Base-by-base conservation (phyloP, 2,329 filamentous ascomycete genomes). In the Aspergillus fumigatus region DNA sequence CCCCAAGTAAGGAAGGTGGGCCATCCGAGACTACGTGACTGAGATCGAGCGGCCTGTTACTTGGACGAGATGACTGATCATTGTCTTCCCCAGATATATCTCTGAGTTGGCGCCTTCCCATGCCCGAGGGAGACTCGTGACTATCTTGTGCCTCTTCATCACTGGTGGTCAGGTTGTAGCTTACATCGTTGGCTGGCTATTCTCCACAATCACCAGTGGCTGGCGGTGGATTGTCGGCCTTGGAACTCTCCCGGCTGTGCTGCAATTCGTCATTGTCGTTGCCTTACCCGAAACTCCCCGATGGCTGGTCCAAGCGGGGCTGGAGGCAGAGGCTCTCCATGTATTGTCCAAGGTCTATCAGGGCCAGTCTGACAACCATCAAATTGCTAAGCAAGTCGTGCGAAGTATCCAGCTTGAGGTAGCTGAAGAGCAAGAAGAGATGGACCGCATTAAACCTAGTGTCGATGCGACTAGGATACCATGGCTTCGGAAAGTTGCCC, bases 211-310 rank as follows among this genome's bases (percentile, higher is more conserved):
- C 7, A 58, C 64, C 7, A 82, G 81, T 11, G 90, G 88, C 1
- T 97, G 93, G 92, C 81, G 91, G 51, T 95, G 89, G 87, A 92
- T 96, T 84, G 92, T 97, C 0, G 92, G 92, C 0, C 74, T 97
- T 0, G 93, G 92, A 0, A 89, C 89, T 8, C 59, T 88, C 26
- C 93, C 93, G 0, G 92, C 92, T 0, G 71, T 83, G 0, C 54
- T 92, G 3, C 93, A 97, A 70, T 82, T 84, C 4, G 70, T 80
- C 0, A 76, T 95, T 54, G 76, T 97, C 57, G 65, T 85, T 2
- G 79, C 85, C 52, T 88, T 96, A 83, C 92, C 92, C 0, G 93
- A 97, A 74, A 95, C 90, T 11, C 93, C 93, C 35, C 82, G 93
- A 25, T 97, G 90, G 88, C 80, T 97, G 23, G 86, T 96, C 21